Conservation (phyloP, 2,329 filamentous ascomycete species). For the Aureobasidium namibiae region DNA sequence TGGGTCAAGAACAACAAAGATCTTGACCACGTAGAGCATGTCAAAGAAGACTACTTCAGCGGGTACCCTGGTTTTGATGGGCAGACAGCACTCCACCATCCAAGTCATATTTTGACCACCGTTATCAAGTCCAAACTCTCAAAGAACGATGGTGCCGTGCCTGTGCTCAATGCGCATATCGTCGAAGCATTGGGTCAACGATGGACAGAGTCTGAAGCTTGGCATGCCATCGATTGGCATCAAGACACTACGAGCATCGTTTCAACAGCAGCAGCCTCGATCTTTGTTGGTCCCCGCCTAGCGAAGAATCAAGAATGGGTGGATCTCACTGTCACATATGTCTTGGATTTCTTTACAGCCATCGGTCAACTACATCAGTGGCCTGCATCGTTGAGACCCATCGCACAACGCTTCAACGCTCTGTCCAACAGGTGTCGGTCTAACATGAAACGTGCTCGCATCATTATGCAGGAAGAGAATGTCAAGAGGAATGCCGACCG, state of each 20-base stretch:
- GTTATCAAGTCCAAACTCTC: neutral
- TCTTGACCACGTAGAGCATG: neutral
- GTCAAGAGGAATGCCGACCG: neutral
- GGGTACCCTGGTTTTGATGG: neutral
- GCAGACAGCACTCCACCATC: neutral
- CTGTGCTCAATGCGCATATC: neutral
- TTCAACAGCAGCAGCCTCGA: neutral
- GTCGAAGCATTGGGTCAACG: neutral
- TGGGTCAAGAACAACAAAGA: neutral
- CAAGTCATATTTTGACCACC: neutral
- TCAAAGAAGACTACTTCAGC: neutral
- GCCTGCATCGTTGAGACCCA: neutral
- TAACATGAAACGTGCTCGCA: neutral
- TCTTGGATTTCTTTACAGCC: neutral
- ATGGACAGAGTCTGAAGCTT: neutral
- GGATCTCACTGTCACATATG: neutral
- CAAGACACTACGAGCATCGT: neutral
- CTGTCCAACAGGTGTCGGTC: neutral
- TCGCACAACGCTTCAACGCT: neutral
- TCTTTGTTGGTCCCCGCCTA: neutral
- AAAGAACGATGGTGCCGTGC: neutral
- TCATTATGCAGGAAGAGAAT: neutral
- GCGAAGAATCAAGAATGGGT: neutral
- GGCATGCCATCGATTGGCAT: neutral
- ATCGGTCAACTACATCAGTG: neutral